Percentiles rank a stretch among this genome's conserved stretches.
phyloP scores from a whole-genome alignment of 2,329 filamentous ascomycete genomes.

The Exophiala dermatitidis region DNA sequence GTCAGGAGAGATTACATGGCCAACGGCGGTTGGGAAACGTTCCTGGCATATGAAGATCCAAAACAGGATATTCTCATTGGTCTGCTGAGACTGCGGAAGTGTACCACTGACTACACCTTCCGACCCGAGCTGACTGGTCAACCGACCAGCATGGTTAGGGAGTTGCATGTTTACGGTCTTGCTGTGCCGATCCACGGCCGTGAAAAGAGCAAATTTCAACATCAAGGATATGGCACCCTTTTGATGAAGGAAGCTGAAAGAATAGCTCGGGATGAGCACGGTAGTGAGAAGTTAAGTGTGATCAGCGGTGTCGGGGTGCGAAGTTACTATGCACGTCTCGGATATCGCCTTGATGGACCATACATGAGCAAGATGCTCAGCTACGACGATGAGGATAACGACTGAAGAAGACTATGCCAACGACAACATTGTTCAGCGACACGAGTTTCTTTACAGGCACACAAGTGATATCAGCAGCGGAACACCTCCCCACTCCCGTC shows the following conservation, averaged over 20 bases:
- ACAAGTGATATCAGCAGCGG: too few species aligned
- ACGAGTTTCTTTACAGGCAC: too few species aligned
- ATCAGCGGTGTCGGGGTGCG: constrained; percentile 96
- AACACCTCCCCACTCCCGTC: too few species aligned
- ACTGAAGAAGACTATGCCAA: constrained; percentile 7
- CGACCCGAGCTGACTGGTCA: constrained; percentile 78
- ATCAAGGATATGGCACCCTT: constrained; percentile 92
- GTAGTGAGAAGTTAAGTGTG: constrained; percentile 87
- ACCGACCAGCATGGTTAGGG: constrained; percentile 83
- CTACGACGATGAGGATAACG: constrained; percentile 34
- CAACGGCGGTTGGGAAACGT: constrained; percentile 97
- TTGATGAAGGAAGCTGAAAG: constrained; percentile 97
- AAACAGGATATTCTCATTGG: constrained; percentile 98
- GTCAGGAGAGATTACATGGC: constrained; percentile 88
- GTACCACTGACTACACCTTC: constrained; percentile 85
- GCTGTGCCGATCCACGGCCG: constrained; percentile 95
- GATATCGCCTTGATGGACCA: constrained; percentile 87
- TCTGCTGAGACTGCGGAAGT: constrained; percentile 80
- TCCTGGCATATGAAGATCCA: constrained; percentile 93
- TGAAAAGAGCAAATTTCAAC: constrained; percentile 94
- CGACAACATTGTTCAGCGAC: too few species aligned
- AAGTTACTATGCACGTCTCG: constrained; percentile 88
- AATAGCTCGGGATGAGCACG: constrained; percentile 89
- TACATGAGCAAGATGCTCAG: constrained; percentile 57
- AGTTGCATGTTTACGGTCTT: constrained; percentile 93